A percentile compares a stretch with the other conserved stretches of the same genome.
Conservation (phyloP, 2,329 filamentous ascomycete genomes). For the Ceratocystis destructans region DNA sequence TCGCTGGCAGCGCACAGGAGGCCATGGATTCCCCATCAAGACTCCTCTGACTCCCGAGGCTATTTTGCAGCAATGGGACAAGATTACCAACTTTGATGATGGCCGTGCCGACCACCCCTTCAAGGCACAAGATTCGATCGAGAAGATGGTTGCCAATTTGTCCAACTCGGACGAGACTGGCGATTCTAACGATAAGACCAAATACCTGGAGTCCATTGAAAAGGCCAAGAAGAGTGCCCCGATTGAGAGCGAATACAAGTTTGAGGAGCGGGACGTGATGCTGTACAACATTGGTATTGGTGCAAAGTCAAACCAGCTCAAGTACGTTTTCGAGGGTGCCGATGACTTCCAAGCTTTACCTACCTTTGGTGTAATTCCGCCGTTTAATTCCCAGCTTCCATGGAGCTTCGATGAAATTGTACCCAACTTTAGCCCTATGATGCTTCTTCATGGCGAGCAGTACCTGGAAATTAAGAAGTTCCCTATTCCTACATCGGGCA, state of each 20-base stretch:
- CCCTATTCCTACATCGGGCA: constrained; percentile 75
- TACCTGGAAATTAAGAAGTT: constrained; percentile 89
- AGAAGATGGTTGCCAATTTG: constrained; percentile 70
- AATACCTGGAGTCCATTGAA: constrained; percentile 62
- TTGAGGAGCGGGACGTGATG: constrained; percentile 75
- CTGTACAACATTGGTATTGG: constrained; percentile 94
- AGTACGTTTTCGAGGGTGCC: constrained; percentile 76
- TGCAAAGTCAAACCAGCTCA: constrained; percentile 77
- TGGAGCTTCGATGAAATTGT: constrained; percentile 73
- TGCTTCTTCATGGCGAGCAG: constrained; percentile 97
- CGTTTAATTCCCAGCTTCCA: constrained; percentile 68
- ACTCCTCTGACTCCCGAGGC: constrained; percentile 72
- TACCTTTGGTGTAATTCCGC: constrained; percentile 93
- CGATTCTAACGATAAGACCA: constrained; percentile 38
- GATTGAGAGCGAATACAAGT: constrained; percentile 61
- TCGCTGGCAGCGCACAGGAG: constrained; percentile 85
- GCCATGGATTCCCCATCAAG: constrained; percentile 82
- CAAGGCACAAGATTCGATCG: constrained; percentile 60
- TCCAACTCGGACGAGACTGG: constrained; percentile 54
- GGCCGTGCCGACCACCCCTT: constrained; percentile 76
- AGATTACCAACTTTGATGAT: constrained; percentile 77
- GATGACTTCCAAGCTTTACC: constrained; percentile 90
- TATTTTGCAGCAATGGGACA: constrained; percentile 59
- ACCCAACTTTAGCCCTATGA: constrained; percentile 95
- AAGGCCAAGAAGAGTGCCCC: constrained; percentile 59